Conservation (phyloP, 2,329 filamentous ascomycete genomes). For the Cytospora piceicola region DNA sequence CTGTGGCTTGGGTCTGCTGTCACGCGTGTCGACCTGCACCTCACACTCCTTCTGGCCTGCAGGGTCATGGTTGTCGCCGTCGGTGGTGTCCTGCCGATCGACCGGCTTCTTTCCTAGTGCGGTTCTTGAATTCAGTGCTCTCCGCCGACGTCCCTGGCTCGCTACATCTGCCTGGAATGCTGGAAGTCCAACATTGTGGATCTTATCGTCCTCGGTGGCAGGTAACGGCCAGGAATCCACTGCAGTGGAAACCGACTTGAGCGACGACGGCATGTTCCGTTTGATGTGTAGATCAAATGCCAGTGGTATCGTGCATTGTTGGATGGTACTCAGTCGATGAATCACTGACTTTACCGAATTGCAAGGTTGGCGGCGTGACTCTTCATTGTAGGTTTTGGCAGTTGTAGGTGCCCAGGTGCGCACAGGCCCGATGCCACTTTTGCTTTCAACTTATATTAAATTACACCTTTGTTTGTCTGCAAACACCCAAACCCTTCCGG, state of each 20-base stretch:
- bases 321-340: not conserved
- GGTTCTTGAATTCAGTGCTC: not conserved
- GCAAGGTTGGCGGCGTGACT: conserved; percentile 22
- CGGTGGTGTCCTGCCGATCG: conserved; percentile 18
- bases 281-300: not conserved
- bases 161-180: not conserved
- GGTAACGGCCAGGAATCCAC: conserved; percentile 6
- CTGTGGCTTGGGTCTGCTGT: conserved; percentile 10
- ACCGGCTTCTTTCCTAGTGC: conserved; percentile 14
- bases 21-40: conserved; percentile 1
- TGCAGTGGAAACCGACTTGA: conserved; percentile 10
- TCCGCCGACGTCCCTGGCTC: not conserved
- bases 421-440: not conserved
- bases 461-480: conserved; percentile 10
- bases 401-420: conserved; percentile 13
- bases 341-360: not conserved
- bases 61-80: conserved; percentile 8
- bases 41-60: conserved; percentile 11
- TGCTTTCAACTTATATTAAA: not conserved
- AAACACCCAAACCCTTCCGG: not conserved
- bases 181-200: not conserved
- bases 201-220: not conserved
- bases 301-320: not conserved
- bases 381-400: conserved; percentile 11
- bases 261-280: conserved; percentile 15